phyloP scores from a whole-genome alignment of 2,329 filamentous ascomycete species.

The Seiridium unicorne region DNA sequence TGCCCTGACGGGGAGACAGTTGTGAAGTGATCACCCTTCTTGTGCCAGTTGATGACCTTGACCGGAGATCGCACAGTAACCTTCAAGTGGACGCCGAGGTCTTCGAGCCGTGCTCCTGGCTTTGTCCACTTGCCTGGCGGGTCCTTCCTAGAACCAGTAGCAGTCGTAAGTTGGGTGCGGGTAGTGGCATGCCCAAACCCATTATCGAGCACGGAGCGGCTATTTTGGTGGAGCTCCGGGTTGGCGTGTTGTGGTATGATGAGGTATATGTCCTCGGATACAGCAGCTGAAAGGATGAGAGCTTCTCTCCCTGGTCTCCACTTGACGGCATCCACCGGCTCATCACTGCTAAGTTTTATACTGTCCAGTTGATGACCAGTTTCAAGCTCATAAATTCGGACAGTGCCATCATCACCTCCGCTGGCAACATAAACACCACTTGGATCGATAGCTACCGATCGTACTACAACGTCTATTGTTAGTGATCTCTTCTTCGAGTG shows the following conservation, averaged over 20 bases:
- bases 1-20: slow-evolving; percentile 83
- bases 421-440: slow-evolving; percentile 83
- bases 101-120: slow-evolving; percentile 70
- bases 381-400: slow-evolving; percentile 84
- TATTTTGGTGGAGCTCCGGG: slow-evolving; percentile 70
- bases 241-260: slow-evolving; percentile 73
- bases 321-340: slow-evolving; percentile 78
- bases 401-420: slow-evolving; percentile 90
- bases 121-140: slow-evolving; percentile 80
- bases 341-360: slow-evolving; percentile 70
- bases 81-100: slow-evolving; percentile 76
- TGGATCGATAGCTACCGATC: slow-evolving; percentile 81
- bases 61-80: slow-evolving; percentile 76
- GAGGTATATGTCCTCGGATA: slow-evolving; percentile 82
- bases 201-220: slow-evolving; percentile 74
- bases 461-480: slow-evolving; percentile 45
- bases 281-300: slow-evolving; percentile 78
- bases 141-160: slow-evolving; percentile 64
- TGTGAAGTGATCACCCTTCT: slow-evolving; percentile 89
- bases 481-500: no score
- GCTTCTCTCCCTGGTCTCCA: slow-evolving; percentile 86
- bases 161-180: slow-evolving; percentile 53
- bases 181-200: slow-evolving; percentile 93
- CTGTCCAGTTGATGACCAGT: slow-evolving; percentile 85
- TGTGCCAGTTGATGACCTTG: slow-evolving; percentile 91